Evolutionary conservation across 2,329 filamentous ascomycete species (phyloP).

Genomic region (Xylariaceae sp.): DNA sequence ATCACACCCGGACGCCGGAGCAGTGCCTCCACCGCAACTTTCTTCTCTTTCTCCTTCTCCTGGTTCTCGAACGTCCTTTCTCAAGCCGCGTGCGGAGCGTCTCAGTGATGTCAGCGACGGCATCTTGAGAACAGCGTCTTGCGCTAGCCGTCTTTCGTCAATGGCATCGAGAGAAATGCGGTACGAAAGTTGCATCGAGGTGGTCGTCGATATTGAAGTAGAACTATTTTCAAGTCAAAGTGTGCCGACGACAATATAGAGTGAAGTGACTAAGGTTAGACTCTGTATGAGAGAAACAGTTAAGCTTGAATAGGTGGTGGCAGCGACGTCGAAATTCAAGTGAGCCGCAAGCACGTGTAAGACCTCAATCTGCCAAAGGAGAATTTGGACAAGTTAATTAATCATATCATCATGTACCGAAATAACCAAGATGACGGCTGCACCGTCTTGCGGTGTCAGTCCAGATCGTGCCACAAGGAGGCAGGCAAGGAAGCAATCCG

Average conservation of each 20-base stretch:
- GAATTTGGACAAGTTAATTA: conserved; percentile 27
- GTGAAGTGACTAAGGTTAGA: neutral
- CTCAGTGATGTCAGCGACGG: conserved; percentile 34
- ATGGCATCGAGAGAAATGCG: conserved; percentile 27
- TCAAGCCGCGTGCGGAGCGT: conserved; percentile 33
- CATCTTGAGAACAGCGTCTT: conserved; percentile 29
- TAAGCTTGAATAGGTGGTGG: neutral
- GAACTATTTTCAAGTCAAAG: neutral
- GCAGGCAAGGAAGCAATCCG: conserved; percentile 24
- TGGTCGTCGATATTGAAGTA: conserved; percentile 4
- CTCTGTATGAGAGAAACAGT: neutral
- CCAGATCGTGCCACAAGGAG: conserved; percentile 24
- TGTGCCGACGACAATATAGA: neutral
- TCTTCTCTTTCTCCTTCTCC: conserved; percentile 18
- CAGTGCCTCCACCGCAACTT: neutral
- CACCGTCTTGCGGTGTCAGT: conserved; percentile 22
- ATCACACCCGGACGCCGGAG: conserved; percentile 11
- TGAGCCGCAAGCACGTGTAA: neutral
- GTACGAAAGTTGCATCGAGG: conserved; percentile 28
- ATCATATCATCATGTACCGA: conserved; percentile 22
- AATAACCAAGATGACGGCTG: conserved; percentile 26
- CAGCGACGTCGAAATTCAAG: conserved; percentile 1
- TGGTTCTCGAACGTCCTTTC: conserved; percentile 31
- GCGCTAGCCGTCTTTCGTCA: conserved; percentile 17
- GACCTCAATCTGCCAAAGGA: conserved; percentile 1